Base-by-base conservation (phyloP, 2,329 filamentous ascomycete species). In the Phialemonium atrogriseum region DNA sequence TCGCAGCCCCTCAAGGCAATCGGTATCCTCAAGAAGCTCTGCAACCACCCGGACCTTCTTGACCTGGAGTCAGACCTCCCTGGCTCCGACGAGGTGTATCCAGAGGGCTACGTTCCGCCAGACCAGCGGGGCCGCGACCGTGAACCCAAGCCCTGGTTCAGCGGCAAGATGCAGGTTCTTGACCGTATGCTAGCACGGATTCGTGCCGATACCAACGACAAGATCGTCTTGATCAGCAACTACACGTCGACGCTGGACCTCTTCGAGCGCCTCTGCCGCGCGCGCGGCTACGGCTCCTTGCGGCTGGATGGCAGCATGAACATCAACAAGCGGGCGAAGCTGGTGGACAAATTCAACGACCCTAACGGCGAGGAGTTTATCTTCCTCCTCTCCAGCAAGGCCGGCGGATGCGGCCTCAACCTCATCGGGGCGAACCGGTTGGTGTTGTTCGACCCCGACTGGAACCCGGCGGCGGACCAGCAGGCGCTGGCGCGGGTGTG, bases 221-320 rank as follows among this genome's bases (percentile, higher is more conserved):
- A 98, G 59, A 98, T 98, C 48, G 91, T 98, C 10, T 74, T 98
- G 35, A 98, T 98, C 57, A 94, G 86, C 58, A 98, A 98, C 52
- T 98, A 96, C 59, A 98, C 91, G 0, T 84, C 91, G 47, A 98
- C 91, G 0, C 72, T 98, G 4, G 91, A 98, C 55, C 70, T 98
- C 4, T 96, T 98, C 51, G 88, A 94, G 45, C 80, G 78, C 39
- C 72, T 98, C 7, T 98, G 91, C 52, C 84, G 89, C 24, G 73
- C 77, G 35, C 83, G 87, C 11, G 73, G 70, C 3, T 98, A 98
- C 49, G 89, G 89, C 24, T 83, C 70, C 44, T 70, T 98, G 31
- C 82, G 91, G 17, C 79, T 98, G 4, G 91, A 98, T 49, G 91
- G 93, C 26, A 94, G 85, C 7, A 96, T 98, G 91, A 93, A 88